Percentiles rank a stretch among this genome's conserved stretches.
Conservation (phyloP, 306 rosid species). For the Lagenaria siceraria region DNA sequence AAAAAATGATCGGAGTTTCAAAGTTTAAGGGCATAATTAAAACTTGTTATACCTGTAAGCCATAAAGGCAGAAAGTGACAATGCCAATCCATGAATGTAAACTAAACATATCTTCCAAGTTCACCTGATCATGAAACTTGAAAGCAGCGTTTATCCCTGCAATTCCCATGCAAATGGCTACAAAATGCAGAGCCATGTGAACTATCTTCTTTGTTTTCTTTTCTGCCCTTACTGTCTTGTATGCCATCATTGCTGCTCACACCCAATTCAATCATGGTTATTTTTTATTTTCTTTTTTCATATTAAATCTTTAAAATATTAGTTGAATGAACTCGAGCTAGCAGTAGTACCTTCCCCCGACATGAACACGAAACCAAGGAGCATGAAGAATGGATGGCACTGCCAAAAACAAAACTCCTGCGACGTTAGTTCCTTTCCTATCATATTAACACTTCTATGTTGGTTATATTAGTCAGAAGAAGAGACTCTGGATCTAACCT, state of each 20-base stretch:
- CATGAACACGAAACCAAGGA: constrained; percentile 46
- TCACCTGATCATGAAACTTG: constrained; percentile 42
- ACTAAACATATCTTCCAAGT: constrained; percentile 24
- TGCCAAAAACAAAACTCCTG: constrained; percentile 10
- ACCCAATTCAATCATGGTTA: background rate
- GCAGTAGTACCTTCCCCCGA: constrained; percentile 51
- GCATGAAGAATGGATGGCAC: constrained; percentile 88
- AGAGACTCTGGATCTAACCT: no score
- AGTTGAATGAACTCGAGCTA: background rate
- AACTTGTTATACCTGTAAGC: constrained; percentile 42
- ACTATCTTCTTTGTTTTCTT: constrained; percentile 23
- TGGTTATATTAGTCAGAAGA: no score
- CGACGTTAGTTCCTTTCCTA: background rate
- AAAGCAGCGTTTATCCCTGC: constrained; percentile 62
- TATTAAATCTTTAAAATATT: no score
- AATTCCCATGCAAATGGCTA: constrained; percentile 43
- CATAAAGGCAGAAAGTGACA: constrained; percentile 37
- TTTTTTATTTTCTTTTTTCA: background rate
- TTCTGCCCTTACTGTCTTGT: constrained; percentile 28
- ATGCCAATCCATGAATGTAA: constrained; percentile 92
- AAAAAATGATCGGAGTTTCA: no score
- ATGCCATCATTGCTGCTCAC: constrained; percentile 62
- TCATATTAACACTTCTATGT: background rate
- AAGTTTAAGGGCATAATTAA: background rate
- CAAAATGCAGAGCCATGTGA: constrained; percentile 44